These are phyloP conservation scores for Arthroderma uncinatum DNA, from an alignment of 2,329 filamentous ascomycete genomes.

Conservation along the genomic window DNA sequence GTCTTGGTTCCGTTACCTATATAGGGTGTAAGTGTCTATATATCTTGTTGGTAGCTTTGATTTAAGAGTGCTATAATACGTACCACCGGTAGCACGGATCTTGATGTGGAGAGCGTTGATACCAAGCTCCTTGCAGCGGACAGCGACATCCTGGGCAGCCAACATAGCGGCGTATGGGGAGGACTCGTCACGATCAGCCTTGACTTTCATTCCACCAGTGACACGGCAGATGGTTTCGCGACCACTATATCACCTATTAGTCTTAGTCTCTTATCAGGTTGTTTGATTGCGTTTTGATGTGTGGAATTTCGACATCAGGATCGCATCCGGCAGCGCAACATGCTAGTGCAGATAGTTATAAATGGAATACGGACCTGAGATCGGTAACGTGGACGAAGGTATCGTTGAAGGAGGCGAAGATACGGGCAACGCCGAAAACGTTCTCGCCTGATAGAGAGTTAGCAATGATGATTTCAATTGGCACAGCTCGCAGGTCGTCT, in stretches of 20 bases:
- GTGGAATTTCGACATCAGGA: not conserved
- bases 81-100: conserved; percentile 98
- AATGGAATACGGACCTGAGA: conserved; percentile 58
- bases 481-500: conserved; percentile 21
- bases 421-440: conserved; percentile 95
- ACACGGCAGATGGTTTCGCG: conserved; percentile 99
- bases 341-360: not conserved
- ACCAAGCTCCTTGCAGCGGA: conserved; percentile 74
- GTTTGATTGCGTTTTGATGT: not conserved
- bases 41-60: not conserved
- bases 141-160: conserved; percentile 95
- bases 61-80: conserved; percentile 24
- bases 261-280: not conserved
- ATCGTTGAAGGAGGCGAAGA: conserved; percentile 92
- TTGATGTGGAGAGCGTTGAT: conserved; percentile 99
- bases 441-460: conserved; percentile 58
- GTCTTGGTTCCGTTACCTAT: conserved; percentile 98
- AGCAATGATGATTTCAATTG: conserved; percentile 6
- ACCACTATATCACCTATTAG: conserved; percentile 57
- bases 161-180: conserved; percentile 99
- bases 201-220: conserved; percentile 99
- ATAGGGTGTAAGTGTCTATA: not conserved
- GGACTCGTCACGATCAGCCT: conserved; percentile 99
- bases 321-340: not conserved
- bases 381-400: conserved; percentile 98